Percentiles rank a stretch among this genome's conserved stretches.
phyloP scores from a whole-genome alignment of 1,284 basidiomycete species.

The Microbotryomycetes sp. region DNA sequence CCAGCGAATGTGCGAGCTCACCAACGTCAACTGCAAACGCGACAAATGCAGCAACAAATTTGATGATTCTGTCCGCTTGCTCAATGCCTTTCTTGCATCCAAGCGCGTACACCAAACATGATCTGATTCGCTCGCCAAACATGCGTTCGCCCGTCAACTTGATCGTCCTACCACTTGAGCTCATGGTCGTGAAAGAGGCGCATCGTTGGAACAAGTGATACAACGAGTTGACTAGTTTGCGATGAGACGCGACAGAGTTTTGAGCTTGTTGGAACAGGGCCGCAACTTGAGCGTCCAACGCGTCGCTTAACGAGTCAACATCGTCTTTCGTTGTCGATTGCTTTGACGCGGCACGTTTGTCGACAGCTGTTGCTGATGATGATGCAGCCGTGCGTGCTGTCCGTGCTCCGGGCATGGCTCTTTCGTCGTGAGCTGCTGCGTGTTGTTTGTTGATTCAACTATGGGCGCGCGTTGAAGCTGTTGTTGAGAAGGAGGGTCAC shows the following conservation, averaged over 20 bases:
- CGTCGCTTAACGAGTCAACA: neutral
- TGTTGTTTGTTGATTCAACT: too few species aligned
- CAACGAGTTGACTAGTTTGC: conserved; percentile 83
- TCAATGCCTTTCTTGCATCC: conserved; percentile 76
- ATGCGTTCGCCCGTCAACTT: conserved; percentile 70
- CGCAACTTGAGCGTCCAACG: neutral
- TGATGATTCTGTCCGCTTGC: conserved; percentile 72
- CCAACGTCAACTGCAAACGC: conserved; percentile 72
- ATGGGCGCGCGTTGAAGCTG: too few species aligned
- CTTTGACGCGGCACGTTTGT: too few species aligned
- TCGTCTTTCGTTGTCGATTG: too few species aligned
- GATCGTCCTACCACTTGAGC: conserved; percentile 50
- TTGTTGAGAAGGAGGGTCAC: too few species aligned
- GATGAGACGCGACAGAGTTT: conserved; percentile 71
- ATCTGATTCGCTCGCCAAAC: conserved; percentile 69
- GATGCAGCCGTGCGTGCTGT: too few species aligned
- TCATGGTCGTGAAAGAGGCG: conserved; percentile 53
- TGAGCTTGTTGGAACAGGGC: conserved; percentile 70
- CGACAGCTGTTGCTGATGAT: too few species aligned
- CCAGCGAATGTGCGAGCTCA: conserved; percentile 39
- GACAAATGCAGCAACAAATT: conserved; percentile 77
- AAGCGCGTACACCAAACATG: conserved; percentile 58
- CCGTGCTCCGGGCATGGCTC: too few species aligned
- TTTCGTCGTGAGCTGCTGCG: too few species aligned
- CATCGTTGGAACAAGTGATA: conserved; percentile 73